phyloP scores from a whole-genome alignment of 306 rosid genomes.

The Vicia faba region DNA sequence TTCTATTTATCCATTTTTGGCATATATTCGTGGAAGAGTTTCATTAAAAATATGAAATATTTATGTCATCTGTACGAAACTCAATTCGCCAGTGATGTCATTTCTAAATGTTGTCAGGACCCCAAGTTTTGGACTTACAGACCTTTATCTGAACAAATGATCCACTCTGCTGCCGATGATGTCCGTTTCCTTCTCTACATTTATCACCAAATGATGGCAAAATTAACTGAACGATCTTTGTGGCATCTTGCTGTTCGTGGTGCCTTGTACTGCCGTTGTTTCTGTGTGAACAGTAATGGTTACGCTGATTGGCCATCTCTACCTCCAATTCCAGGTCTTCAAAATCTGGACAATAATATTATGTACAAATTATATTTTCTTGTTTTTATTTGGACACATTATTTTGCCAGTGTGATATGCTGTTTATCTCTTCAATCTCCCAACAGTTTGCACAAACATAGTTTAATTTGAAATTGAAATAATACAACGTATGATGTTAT shows the following conservation, averaged over 20 bases:
- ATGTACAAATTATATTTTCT: conserved; percentile 12
- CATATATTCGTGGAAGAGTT: conserved; percentile 24
- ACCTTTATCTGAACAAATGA: conserved; percentile 91
- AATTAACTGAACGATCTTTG: conserved; percentile 66
- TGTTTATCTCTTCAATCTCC: conserved; percentile 13
- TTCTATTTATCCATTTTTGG: conserved; percentile 11
- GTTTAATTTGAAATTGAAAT: conserved; percentile 31
- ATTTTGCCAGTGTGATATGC: neutral
- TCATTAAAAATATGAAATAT: conserved; percentile 22
- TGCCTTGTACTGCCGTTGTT: conserved; percentile 90
- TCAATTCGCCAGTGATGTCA: conserved; percentile 19
- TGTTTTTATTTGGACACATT: conserved; percentile 27
- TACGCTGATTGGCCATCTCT: conserved; percentile 86
- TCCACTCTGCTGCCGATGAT: conserved; percentile 95
- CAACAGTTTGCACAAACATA: conserved; percentile 9
- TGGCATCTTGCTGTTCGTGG: conserved; percentile 97
- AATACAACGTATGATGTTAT: conserved; percentile 23
- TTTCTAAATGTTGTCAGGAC: conserved; percentile 59
- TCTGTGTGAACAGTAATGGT: conserved; percentile 65
- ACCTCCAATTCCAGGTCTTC: conserved; percentile 82
- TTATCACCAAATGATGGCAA: conserved; percentile 86
- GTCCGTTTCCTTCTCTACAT: conserved; percentile 94
- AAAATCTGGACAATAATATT: conserved; percentile 13
- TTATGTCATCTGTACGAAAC: conserved; percentile 1
- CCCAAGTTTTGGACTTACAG: conserved; percentile 91